Evolutionary conservation across 208 protist species (phyloP).

Genomic region (Trypanosoma theileri): DNA sequence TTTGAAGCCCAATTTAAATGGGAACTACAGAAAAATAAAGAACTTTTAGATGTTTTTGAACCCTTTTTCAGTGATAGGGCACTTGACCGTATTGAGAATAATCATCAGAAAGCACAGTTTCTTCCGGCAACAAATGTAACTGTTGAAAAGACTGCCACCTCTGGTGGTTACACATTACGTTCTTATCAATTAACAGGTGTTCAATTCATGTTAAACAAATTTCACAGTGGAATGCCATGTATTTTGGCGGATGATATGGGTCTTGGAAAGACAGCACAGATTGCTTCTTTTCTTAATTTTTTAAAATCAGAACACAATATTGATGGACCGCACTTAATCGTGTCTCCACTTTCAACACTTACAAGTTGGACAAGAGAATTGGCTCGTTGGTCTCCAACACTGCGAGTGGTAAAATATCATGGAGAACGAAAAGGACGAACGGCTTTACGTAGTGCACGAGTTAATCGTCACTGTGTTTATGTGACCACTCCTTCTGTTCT

Average conservation of each 20-base stretch:
- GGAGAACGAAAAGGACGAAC: conserved; percentile 60
- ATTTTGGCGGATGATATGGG: conserved; percentile 98
- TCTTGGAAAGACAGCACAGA: conserved; percentile 98
- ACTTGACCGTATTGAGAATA: conserved; percentile 39
- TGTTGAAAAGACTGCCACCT: conserved; percentile 25
- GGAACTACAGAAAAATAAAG: conserved; percentile 45
- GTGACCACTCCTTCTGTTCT: conserved; percentile 96
- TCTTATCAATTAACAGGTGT: conserved; percentile 96
- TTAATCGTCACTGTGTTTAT: conserved; percentile 86
- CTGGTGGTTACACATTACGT: conserved; percentile 71
- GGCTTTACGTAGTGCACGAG: conserved; percentile 29
- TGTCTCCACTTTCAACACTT: conserved; percentile 95
- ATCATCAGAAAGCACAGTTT: conserved; percentile 40
- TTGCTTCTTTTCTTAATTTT: conserved; percentile 87
- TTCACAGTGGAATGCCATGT: conserved; percentile 80
- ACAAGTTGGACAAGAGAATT: conserved; percentile 93
- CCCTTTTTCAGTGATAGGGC: conserved; percentile 74
- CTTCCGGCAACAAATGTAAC: conserved; percentile 33
- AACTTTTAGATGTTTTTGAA: conserved; percentile 56
- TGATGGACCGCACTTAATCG: conserved; percentile 94
- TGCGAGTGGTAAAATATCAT: conserved; percentile 93
- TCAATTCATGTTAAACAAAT: conserved; percentile 92
- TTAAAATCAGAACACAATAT: conserved; percentile 66
- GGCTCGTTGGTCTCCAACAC: conserved; percentile 84
- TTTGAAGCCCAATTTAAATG: conserved; percentile 75